A percentile compares a stretch with the other conserved stretches of the same genome.
These are phyloP conservation scores for Hypoxylon sp. DNA, from an alignment of 2,329 filamentous ascomycete species.

Conservation along the genomic window DNA sequence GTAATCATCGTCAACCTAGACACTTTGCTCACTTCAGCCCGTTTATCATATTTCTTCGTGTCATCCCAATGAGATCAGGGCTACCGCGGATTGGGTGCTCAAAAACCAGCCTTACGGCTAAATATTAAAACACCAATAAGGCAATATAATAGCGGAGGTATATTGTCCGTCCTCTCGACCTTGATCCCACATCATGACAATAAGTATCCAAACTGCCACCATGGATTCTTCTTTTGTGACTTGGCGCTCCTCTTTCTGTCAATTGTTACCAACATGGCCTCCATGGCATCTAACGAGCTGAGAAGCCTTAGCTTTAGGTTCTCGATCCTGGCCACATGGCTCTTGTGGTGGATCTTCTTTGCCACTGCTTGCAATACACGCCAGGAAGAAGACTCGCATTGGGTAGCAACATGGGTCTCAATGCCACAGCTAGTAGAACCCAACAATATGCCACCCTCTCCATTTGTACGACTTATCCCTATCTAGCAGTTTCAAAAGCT, in stretches of 20 bases:
- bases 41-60: not conserved
- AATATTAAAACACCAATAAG: conserved; percentile 26
- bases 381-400: conserved; percentile 62
- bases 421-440: conserved; percentile 77
- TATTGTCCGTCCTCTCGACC: conserved; percentile 33
- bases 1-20: not conserved
- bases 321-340: conserved; percentile 39
- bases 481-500: not conserved
- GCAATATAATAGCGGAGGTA: conserved; percentile 36
- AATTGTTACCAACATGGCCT: conserved; percentile 26
- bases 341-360: conserved; percentile 43
- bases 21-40: conserved; percentile 10
- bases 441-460: conserved; percentile 71
- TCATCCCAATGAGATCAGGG: conserved; percentile 3
- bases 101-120: conserved; percentile 45
- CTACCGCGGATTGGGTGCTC: conserved; percentile 12
- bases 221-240: conserved; percentile 26
- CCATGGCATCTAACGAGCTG: conserved; percentile 27
- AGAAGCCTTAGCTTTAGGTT: conserved; percentile 39
- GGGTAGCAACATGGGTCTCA: conserved; percentile 75
- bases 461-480: conserved; percentile 65
- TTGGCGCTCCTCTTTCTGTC: conserved; percentile 19
- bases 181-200: conserved; percentile 23
- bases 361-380: conserved; percentile 30
- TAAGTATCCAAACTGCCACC: conserved; percentile 38